A percentile compares a stretch with the other conserved stretches of the same genome.
Conservation (phyloP, 768 basidiomycete species). For the Tubosaeta sp. region DNA sequence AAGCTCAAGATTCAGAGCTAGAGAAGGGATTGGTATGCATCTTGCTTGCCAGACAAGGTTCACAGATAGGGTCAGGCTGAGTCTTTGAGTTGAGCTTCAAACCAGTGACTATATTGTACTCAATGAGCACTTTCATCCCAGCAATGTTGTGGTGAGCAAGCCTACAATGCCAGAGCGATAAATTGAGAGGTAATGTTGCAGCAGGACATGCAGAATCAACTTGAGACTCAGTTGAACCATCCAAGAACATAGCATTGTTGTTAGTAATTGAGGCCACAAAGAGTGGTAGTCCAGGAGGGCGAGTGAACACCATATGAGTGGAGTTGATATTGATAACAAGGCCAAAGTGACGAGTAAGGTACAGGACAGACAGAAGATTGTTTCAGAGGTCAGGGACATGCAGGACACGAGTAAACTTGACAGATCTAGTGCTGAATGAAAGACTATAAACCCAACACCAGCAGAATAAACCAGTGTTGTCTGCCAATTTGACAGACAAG, state of each 20-base stretch:
- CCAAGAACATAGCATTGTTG: slow-evolving; percentile 18
- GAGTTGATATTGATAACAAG: too few relatives aligned
- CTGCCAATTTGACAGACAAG: too few relatives aligned
- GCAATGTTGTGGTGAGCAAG: slow-evolving; percentile 17
- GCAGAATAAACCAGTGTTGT: too few relatives aligned
- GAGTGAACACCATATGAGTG: too few relatives aligned
- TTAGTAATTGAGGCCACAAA: slow-evolving; percentile 9
- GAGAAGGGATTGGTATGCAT: too few relatives aligned
- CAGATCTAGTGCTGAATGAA: too few relatives aligned
- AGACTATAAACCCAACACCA: too few relatives aligned
- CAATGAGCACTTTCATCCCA: background rate
- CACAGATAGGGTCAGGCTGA: background rate
- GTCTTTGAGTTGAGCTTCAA: background rate
- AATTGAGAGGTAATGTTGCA: slow-evolving; percentile 9
- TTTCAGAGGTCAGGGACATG: background rate
- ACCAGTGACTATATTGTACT: slow-evolving; percentile 17
- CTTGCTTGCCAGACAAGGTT: slow-evolving; percentile 16
- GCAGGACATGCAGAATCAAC: too few relatives aligned
- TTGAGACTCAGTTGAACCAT: slow-evolving; percentile 10
- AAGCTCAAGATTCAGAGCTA: too few relatives aligned
- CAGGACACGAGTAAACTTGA: background rate
- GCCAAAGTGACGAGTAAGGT: too few relatives aligned
- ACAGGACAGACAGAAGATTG: too few relatives aligned
- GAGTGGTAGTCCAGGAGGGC: too few relatives aligned
- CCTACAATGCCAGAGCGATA: slow-evolving; percentile 22